phyloP scores from a whole-genome alignment of 2,329 filamentous ascomycete species.

The Penicillium italicum region DNA sequence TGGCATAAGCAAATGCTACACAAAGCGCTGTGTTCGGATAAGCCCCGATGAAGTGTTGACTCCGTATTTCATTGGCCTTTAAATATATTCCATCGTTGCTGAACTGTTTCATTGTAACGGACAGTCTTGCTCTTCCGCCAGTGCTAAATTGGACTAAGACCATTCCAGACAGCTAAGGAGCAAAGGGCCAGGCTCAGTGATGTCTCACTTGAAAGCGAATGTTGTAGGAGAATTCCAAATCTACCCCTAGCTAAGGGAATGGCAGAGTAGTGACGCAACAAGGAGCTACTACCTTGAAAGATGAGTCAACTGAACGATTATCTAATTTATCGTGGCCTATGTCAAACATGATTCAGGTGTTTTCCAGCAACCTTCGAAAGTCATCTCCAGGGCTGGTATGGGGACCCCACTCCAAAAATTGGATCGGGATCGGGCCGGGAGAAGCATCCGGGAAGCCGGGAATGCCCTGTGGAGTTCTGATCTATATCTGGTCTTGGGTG shows the following conservation, averaged over 20 bases:
- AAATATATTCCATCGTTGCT: not conserved
- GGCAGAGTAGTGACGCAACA: not conserved
- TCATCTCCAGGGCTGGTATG: not conserved
- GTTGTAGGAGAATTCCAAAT: not conserved
- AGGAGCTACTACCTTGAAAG: not conserved
- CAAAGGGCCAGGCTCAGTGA: not conserved
- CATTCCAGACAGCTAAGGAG: not conserved
- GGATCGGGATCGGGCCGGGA: slow-evolving; percentile 3
- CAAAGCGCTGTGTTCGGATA: not conserved
- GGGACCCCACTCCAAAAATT: not conserved
- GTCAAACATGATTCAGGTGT: not conserved
- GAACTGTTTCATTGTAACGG: not conserved
- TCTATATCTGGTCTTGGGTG: not conserved
- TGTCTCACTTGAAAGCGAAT: not conserved
- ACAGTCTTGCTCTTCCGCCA: not conserved
- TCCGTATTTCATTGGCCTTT: not conserved
- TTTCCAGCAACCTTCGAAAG: no score
- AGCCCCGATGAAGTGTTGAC: not conserved
- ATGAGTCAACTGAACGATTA: not conserved
- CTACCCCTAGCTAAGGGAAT: not conserved
- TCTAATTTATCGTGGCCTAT: not conserved
- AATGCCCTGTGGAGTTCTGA: slow-evolving; percentile 1
- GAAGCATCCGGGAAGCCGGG: slow-evolving; percentile 3
- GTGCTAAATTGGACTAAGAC: not conserved
- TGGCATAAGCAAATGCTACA: not conserved